Conservation (phyloP, 1,284 basidiomycete genomes). For the Sphaerobolus stellatus region DNA sequence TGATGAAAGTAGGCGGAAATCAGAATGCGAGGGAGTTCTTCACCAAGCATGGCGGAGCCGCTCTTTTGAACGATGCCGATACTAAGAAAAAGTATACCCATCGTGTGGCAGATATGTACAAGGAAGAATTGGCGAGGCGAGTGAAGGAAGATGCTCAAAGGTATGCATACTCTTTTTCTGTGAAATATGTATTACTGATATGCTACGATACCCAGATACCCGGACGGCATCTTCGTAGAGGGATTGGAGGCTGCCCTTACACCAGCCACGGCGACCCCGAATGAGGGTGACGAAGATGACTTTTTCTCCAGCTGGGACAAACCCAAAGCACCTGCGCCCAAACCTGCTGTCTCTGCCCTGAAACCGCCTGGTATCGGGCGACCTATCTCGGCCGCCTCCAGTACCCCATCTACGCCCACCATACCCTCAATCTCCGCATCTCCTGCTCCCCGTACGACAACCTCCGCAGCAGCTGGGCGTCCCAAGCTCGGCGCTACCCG, state of each 20-base stretch:
- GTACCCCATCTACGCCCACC: slow-evolving; percentile 25
- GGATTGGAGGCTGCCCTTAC: slow-evolving; percentile 54
- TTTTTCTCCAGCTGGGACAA: slow-evolving; percentile 98
- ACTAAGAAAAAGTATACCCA: slow-evolving; percentile 89
- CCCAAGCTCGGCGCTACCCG: slow-evolving; percentile 55
- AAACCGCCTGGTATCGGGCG: slow-evolving; percentile 61
- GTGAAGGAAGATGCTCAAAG: slow-evolving; percentile 77
- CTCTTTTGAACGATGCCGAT: slow-evolving; percentile 73
- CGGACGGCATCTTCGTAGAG: slow-evolving; percentile 75
- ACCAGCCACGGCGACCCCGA: slow-evolving; percentile 34
- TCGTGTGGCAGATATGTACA: slow-evolving; percentile 84
- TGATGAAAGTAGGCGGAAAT: slow-evolving; percentile 97
- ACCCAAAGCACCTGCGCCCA: slow-evolving; percentile 52
- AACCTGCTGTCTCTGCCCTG: slow-evolving; percentile 47
- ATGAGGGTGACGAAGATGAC: slow-evolving; percentile 73
- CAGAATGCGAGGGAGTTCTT: slow-evolving; percentile 89
- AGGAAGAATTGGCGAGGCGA: slow-evolving; percentile 84
- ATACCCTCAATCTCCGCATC: slow-evolving; percentile 30
- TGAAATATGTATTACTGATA: not conserved
- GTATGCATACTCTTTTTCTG: slow-evolving; percentile 44
- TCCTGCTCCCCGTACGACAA: slow-evolving; percentile 53
- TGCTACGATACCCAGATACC: slow-evolving; percentile 52
- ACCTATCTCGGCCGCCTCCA: slow-evolving; percentile 37
- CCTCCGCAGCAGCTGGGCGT: slow-evolving; percentile 47
- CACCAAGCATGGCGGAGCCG: slow-evolving; percentile 77